phyloP scores from a whole-genome alignment of 495 filamentous ascomycete genomes.

The Aspergillus cristatus region DNA sequence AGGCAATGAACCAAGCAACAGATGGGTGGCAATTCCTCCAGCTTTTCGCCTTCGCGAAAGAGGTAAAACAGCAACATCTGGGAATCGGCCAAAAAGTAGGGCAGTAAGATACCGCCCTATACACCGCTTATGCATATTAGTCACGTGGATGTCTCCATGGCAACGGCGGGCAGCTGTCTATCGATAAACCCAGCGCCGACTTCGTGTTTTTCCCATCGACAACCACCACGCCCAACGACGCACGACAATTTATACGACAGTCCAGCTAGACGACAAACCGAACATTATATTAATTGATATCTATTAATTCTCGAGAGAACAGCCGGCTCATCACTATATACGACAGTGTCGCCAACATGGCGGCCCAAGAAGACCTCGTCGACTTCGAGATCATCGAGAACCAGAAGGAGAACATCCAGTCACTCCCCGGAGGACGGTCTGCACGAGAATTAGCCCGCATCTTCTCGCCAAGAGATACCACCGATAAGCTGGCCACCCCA shows the following conservation, averaged over 20 bases:
- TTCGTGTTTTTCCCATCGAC: background rate
- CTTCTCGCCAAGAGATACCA: constrained; percentile 54
- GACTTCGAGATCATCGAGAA: constrained; percentile 93
- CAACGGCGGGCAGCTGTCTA: constrained; percentile 35
- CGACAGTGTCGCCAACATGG: constrained; percentile 30
- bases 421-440: constrained; percentile 81
- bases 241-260: constrained; percentile 2
- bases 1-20: no score
- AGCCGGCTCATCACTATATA: no score
- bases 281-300: background rate
- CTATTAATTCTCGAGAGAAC: no score
- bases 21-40: no score
- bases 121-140: no score
- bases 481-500: constrained; percentile 37
- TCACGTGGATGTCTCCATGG: constrained; percentile 27
- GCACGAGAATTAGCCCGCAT: constrained; percentile 81
- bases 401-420: constrained; percentile 96
- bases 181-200: constrained; percentile 24
- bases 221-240: constrained; percentile 1
- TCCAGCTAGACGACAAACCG: background rate
- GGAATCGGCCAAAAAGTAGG: no score
- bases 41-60: no score
- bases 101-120: no score
- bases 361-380: constrained; percentile 52
- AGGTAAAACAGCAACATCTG: no score